Evolutionary conservation across 2,329 filamentous ascomycete genomes (phyloP).

Genomic region (Fusarium solani-melongenae): DNA sequence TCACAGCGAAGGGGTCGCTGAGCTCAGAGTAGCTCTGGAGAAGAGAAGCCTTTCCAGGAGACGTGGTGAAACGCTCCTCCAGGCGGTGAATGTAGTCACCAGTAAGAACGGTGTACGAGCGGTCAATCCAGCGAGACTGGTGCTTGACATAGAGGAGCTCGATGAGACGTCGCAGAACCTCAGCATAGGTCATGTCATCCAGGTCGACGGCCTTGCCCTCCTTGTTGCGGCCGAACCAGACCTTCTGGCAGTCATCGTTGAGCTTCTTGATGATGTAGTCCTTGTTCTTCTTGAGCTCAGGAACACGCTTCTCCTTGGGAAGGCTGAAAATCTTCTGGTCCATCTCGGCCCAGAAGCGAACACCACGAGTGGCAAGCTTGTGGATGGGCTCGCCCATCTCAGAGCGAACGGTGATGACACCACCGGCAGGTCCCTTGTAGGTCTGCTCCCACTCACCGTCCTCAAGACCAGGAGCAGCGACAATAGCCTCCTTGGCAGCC

Average conservation of each 20-base stretch:
- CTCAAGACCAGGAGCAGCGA: slow-evolving; percentile 83
- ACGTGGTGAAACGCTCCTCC: slow-evolving; percentile 92
- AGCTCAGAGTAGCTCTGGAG: slow-evolving; percentile 93
- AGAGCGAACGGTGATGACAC: slow-evolving; percentile 94
- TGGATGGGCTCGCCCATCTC: slow-evolving; percentile 99
- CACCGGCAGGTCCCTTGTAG: slow-evolving; percentile 90
- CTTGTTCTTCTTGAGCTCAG: slow-evolving; percentile 87
- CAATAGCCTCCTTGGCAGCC: slow-evolving; percentile 89
- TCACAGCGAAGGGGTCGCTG: slow-evolving; percentile 79
- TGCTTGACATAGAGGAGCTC: slow-evolving; percentile 93
- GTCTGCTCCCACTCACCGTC: slow-evolving; percentile 91
- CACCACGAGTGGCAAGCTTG: slow-evolving; percentile 96
- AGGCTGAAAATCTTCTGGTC: slow-evolving; percentile 97
- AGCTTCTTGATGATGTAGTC: slow-evolving; percentile 95
- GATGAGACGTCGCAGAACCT: slow-evolving; percentile 87
- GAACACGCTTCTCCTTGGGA: slow-evolving; percentile 91
- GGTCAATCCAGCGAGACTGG: slow-evolving; percentile 91
- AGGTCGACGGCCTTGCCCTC: slow-evolving; percentile 84
- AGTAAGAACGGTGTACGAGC: slow-evolving; percentile 82
- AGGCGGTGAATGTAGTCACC: slow-evolving; percentile 97
- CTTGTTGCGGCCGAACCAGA: slow-evolving; percentile 92
- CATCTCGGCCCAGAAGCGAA: slow-evolving; percentile 98
- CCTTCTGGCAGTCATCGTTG: slow-evolving; percentile 96
- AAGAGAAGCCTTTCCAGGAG: slow-evolving; percentile 77
- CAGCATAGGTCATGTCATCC: slow-evolving; percentile 95